phyloP scores from a whole-genome alignment of 495 filamentous ascomycete genomes.

The Rhizodiscina lignyota region DNA sequence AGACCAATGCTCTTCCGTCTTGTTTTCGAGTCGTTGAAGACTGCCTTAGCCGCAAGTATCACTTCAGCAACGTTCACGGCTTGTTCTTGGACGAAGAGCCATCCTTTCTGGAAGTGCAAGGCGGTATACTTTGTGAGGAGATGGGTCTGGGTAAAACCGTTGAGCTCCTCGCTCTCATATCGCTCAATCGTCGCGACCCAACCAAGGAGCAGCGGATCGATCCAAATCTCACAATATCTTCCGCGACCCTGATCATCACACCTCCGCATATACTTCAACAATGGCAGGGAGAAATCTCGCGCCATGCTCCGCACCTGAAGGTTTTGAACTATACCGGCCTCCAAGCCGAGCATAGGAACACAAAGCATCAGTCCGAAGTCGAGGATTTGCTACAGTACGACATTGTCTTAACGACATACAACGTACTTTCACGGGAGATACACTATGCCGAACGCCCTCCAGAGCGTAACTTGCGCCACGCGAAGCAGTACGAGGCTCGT shows the following conservation, averaged over 20 bases:
- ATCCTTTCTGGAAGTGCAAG: constrained; percentile 14
- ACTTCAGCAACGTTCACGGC: too few species aligned
- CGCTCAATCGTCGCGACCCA: constrained; percentile 32
- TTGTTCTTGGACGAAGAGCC: too few species aligned
- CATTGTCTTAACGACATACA: constrained; percentile 78
- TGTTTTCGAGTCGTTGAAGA: constrained; percentile 16
- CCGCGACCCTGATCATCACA: constrained; percentile 72
- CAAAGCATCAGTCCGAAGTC: constrained; percentile 22
- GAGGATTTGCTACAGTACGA: constrained; percentile 41
- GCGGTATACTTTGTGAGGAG: constrained; percentile 74
- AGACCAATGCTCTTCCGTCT: not conserved
- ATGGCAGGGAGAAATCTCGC: constrained; percentile 65
- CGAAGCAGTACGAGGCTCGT: constrained; percentile 46
- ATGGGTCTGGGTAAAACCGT: constrained; percentile 96
- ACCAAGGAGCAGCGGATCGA: too few species aligned
- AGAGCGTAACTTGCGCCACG: constrained; percentile 45
- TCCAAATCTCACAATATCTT: too few species aligned
- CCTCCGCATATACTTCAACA: constrained; percentile 69
- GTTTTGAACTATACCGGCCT: constrained; percentile 27
- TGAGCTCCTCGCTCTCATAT: constrained; percentile 66
- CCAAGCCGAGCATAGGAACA: constrained; percentile 7
- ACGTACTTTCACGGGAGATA: constrained; percentile 58
- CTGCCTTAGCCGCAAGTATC: constrained; percentile 25
- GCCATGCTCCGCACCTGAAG: constrained; percentile 46
- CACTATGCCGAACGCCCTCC: constrained; percentile 53